Evolutionary conservation across 2,329 filamentous ascomycete genomes (phyloP).

Genomic region (Aspergillus sp.): DNA sequence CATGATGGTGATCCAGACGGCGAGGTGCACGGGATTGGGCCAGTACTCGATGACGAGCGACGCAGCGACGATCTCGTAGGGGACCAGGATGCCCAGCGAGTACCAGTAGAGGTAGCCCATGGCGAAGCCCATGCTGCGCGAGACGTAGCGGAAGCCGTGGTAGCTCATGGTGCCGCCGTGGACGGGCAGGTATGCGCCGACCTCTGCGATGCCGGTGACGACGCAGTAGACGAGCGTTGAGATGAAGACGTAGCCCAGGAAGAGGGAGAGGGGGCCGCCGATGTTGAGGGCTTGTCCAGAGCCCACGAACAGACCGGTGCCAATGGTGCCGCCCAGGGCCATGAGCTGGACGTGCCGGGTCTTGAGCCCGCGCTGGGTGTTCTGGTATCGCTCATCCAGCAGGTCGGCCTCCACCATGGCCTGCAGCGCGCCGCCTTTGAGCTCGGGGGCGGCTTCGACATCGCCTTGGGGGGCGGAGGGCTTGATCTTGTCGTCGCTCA

Average conservation of each 20-base stretch:
- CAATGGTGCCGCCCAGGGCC: slow-evolving; percentile 59
- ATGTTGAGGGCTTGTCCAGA: slow-evolving; percentile 54
- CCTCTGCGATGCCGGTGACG: slow-evolving; percentile 47
- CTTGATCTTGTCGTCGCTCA: slow-evolving; percentile 9
- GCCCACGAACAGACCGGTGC: slow-evolving; percentile 56
- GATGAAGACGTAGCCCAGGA: slow-evolving; percentile 54
- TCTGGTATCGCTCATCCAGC: slow-evolving; percentile 41
- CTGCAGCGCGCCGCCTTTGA: slow-evolving; percentile 26
- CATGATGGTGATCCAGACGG: slow-evolving; percentile 56
- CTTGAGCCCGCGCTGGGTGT: slow-evolving; percentile 43
- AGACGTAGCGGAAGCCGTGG: slow-evolving; percentile 45
- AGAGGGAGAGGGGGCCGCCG: slow-evolving; percentile 53
- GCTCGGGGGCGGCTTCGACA: slow-evolving; percentile 4
- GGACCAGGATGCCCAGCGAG: slow-evolving; percentile 47
- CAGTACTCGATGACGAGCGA: slow-evolving; percentile 66
- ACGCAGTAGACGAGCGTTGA: slow-evolving; percentile 48
- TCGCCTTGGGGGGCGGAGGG: slow-evolving; percentile 1
- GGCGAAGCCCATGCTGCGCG: slow-evolving; percentile 42
- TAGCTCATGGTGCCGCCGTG: slow-evolving; percentile 47
- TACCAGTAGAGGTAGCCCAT: slow-evolving; percentile 52
- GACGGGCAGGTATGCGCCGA: slow-evolving; percentile 45
- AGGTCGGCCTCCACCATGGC: slow-evolving; percentile 41
- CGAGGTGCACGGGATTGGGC: slow-evolving; percentile 46
- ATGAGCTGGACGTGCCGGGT: slow-evolving; percentile 46
- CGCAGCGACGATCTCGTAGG: slow-evolving; percentile 64